Conservation (phyloP, 176 grass and related monocot genomes). For the Areca catechu region DNA sequence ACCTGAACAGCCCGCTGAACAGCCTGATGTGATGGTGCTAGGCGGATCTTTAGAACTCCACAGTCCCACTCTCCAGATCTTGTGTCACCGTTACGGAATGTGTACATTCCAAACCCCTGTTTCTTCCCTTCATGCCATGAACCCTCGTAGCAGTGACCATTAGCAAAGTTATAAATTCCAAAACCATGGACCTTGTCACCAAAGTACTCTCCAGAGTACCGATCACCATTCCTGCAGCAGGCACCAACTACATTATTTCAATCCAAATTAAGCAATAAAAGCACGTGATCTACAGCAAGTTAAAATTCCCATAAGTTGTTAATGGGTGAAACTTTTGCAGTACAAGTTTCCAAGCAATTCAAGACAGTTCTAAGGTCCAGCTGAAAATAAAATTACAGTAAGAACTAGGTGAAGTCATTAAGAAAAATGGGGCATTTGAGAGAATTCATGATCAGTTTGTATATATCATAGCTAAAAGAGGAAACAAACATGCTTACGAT, state of each 20-base stretch:
- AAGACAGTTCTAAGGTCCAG: no score
- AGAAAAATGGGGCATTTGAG: no score
- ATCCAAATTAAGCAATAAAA: no score
- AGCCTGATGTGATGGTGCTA: constrained; percentile 22
- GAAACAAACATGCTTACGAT: no score
- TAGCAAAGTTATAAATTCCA: constrained; percentile 47
- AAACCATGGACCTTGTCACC: constrained; percentile 59
- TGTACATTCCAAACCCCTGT: constrained; percentile 62
- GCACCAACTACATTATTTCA: not conserved
- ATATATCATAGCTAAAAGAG: no score
- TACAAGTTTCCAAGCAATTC: no score
- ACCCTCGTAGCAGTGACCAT: constrained; percentile 59
- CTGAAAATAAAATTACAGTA: no score
- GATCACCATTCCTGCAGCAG: constrained; percentile 49
- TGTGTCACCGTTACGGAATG: constrained; percentile 27
- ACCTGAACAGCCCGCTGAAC: constrained; percentile 47
- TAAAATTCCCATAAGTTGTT: no score
- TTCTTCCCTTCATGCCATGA: constrained; percentile 75
- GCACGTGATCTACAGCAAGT: no score
- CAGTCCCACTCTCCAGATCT: constrained; percentile 48
- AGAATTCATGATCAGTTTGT: no score
- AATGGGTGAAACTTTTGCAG: no score
- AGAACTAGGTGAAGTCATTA: no score
- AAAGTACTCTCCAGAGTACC: constrained; percentile 54
- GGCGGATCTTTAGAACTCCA: constrained; percentile 28